Evolutionary conservation across 1,284 basidiomycete species (phyloP).

Genomic region (Sporisorium scitamineum): DNA sequence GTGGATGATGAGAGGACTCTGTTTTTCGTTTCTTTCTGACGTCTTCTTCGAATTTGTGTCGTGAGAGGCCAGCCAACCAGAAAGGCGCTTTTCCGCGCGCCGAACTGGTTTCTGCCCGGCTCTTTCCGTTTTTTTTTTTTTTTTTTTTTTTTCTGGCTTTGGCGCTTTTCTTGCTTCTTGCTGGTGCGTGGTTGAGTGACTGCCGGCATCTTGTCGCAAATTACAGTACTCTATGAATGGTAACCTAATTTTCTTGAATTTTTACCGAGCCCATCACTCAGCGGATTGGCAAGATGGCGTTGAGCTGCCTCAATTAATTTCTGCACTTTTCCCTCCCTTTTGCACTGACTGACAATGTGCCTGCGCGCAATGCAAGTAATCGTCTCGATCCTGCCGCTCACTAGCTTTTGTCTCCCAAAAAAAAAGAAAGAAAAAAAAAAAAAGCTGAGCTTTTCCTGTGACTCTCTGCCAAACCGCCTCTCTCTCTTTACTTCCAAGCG

Average conservation of each 20-base stretch:
- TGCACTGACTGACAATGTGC: not conserved
- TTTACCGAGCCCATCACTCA: not conserved
- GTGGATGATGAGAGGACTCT: constrained; percentile 3
- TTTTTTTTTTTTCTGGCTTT: not conserved
- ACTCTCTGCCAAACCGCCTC: not conserved
- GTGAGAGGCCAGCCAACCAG: constrained; percentile 6
- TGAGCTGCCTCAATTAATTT: not conserved
- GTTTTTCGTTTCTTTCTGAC: constrained; percentile 6
- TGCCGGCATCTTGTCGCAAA: too few species aligned
- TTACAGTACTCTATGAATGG: too few species aligned
- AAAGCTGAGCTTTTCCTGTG: not conserved
- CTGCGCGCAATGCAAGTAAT: not conserved
- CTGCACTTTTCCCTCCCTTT: not conserved
- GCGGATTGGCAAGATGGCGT: not conserved
- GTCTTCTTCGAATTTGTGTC: constrained; percentile 5
- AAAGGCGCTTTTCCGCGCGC: constrained; percentile 1
- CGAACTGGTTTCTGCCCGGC: not conserved
- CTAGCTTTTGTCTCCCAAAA: not conserved
- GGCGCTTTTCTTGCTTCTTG: not conserved
- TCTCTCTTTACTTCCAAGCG: too few species aligned
- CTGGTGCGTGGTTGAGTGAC: not conserved
- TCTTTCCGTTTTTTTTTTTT: not conserved
- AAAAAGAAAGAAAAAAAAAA: not conserved
- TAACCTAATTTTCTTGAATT: not conserved
- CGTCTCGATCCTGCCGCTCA: constrained; percentile 2